Evolutionary conservation across 2,329 filamentous ascomycete species (phyloP), one percentile per base, ranked within the genome.

Genomic region (Beauveria rudraprayagi): DNA sequence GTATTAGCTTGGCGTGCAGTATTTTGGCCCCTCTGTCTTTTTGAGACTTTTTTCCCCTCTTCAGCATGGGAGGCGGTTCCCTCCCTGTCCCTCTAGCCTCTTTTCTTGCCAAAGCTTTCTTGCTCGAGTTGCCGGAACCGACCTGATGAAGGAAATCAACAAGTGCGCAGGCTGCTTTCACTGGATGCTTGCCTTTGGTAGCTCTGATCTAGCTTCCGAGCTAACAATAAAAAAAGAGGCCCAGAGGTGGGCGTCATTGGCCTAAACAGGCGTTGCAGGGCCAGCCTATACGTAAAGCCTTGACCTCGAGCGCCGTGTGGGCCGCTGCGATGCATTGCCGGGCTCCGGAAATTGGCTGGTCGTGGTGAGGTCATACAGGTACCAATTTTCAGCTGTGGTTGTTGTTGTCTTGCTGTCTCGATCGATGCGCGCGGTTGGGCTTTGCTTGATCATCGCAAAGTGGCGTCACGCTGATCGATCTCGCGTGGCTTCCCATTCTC

Each of bases 311-410:
- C n/a, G 47, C 22, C n/a, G 56, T 44, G 56, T 59, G 58, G 58
- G 43, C 58, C 51, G 24, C 58, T 30, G 8, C 51, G 58, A 55
- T 50, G 17, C 43, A 61, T 55, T 61, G 58, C 51, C 58, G 30
- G 58, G 11, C 51, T 14, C 58, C 51, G 58, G 58, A 61, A 61
- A 61, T 61, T 61, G 58, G 51, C 26, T 60, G 41, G 19, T 50
- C 19, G 43, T 54, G 50, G 57, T 60, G 57, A 60, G 57, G 57
- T 60, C 57, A 60, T 60, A 19, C 57, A 54, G 41, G 41, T 46
- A 19, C 50, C 47, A 17, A 24, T 58, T 59, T 59, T 59, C 56
- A 59, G 56, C 56, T 59, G 56, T 47, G 30, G 28, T 56, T 30
- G 41, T 46, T 46, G 3, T 24, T 26, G 43, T 47, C 47, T 30